Conservation (phyloP, 768 basidiomycete species). For the Cyathus striatus region DNA sequence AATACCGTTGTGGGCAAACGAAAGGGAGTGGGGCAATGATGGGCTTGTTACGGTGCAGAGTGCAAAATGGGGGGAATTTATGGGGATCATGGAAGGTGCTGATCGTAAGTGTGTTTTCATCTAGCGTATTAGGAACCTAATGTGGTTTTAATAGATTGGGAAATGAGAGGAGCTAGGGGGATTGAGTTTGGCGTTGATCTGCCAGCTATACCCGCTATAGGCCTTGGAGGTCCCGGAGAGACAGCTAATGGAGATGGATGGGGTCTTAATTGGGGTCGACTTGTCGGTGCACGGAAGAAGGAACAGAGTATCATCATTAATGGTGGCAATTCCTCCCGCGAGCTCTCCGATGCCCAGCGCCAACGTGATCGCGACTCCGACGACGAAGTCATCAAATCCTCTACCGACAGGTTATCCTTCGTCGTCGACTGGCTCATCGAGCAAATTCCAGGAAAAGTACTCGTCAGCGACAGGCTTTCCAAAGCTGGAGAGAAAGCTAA, state of each 20-base stretch:
- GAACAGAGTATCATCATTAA: slow-evolving; percentile 41
- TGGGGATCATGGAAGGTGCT: slow-evolving; percentile 83
- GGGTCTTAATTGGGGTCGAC: slow-evolving; percentile 56
- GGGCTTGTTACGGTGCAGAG: slow-evolving; percentile 89
- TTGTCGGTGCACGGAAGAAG: slow-evolving; percentile 57
- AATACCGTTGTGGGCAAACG: slow-evolving; percentile 41
- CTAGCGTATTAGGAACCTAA: neutral
- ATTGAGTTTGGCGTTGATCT: slow-evolving; percentile 61
- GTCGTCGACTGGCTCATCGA: slow-evolving; percentile 82
- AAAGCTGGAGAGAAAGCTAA: too few species aligned
- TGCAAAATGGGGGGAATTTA: slow-evolving; percentile 93
- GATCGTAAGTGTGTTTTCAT: slow-evolving; percentile 50
- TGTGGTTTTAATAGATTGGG: slow-evolving; percentile 66
- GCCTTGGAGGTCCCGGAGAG: slow-evolving; percentile 21
- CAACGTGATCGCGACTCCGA: slow-evolving; percentile 24
- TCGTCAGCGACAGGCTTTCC: too few species aligned
- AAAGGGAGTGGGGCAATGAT: slow-evolving; percentile 78
- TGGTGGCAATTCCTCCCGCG: slow-evolving; percentile 11
- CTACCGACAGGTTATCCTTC: slow-evolving; percentile 67
- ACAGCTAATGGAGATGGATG: slow-evolving; percentile 27
- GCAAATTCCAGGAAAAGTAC: slow-evolving; percentile 40
- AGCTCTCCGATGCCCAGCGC: slow-evolving; percentile 7
- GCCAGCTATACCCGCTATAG: slow-evolving; percentile 41
- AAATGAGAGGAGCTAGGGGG: slow-evolving; percentile 85
- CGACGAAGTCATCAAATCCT: slow-evolving; percentile 57